Evolutionary conservation across 163 green algal species (phyloP), one percentile per base, ranked within the genome.

Genomic region (Volvox carteri): DNA sequence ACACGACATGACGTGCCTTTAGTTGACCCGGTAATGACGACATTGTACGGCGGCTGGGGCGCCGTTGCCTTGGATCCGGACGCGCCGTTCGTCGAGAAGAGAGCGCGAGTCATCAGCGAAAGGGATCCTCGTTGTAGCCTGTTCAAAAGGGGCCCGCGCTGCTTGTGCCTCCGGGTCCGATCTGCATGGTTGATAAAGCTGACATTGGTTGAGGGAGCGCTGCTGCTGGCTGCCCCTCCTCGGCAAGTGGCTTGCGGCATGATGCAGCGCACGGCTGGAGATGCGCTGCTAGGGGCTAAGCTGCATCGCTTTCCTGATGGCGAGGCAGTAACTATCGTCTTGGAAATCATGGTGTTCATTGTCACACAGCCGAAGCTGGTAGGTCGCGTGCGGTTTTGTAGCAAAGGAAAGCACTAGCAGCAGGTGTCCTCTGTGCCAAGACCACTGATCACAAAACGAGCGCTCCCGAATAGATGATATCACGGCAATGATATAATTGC

Each of bases 11-110:
- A 65, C 54, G 7, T 41, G 94, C 94, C 95, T 90, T 98, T 98
- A n/a, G 94, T 95, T 42, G 84, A 93, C 3, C 96, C 96, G 1
- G 96, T 98, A 37, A 98, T 95, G 9, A 97, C 90, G 1, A 98
- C 93, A 46, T 96, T 97, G 91, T 94, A 98, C 1, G 94, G 95
- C 4, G 93, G 73, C 46, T 85, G 72, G 1, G 84, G 84, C 19
- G 48, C 5, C 75, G 12, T 39, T 8, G 50, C 14, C 75, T 84
- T 84, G 30, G 14, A 8, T 37, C 39, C 28, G 18, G 70, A 58
- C 35, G 39, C 56, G 2, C 75, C 75, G 25, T 30, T 12, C 7
- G 28, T 52, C 23, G 7, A 30, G 6, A 70, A 33, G 14, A 84
- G 30, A 46, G 75, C 75, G 25, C 46, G 48, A 52, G 75, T 70